phyloP scores from a whole-genome alignment of 164 flowering plant species.

The Piper betle region DNA sequence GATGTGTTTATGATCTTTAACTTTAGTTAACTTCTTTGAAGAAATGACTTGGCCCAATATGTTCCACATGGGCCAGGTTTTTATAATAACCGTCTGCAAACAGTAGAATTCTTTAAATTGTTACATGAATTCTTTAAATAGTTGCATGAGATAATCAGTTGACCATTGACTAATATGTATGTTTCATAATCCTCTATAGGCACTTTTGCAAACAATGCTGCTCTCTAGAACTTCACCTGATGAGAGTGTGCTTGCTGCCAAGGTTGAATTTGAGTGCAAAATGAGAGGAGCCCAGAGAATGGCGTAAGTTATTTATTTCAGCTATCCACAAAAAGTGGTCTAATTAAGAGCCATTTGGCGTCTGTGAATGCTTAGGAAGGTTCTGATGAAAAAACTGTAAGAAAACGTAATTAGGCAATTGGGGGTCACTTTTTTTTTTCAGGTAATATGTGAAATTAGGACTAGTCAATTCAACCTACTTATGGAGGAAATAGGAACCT shows the following conservation, averaged over 20 bases:
- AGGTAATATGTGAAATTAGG: neutral
- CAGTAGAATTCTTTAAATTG: too few species aligned
- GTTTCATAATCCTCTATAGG: constrained; percentile 27
- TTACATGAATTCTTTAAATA: too few species aligned
- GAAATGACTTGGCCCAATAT: too few species aligned
- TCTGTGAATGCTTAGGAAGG: too few species aligned
- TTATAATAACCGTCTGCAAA: too few species aligned
- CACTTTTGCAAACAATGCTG: constrained; percentile 80
- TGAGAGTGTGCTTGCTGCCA: constrained; percentile 70
- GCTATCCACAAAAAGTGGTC: neutral
- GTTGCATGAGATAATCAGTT: too few species aligned
- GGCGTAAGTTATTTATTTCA: constrained; percentile 55
- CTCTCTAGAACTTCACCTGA: constrained; percentile 56
- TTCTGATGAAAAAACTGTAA: too few species aligned
- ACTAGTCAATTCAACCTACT: neutral
- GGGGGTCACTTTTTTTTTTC: too few species aligned
- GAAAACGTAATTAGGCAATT: too few species aligned
- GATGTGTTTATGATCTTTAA: too few species aligned
- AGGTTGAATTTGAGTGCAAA: constrained; percentile 87
- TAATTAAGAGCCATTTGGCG: neutral
- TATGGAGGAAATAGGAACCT: neutral
- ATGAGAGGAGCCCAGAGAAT: constrained; percentile 93
- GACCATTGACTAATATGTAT: neutral
- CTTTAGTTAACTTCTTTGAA: too few species aligned
- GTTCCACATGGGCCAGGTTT: too few species aligned